Evolutionary conservation across 2,329 filamentous ascomycete species (phyloP).

Genomic region (Cladorrhinum sp.): DNA sequence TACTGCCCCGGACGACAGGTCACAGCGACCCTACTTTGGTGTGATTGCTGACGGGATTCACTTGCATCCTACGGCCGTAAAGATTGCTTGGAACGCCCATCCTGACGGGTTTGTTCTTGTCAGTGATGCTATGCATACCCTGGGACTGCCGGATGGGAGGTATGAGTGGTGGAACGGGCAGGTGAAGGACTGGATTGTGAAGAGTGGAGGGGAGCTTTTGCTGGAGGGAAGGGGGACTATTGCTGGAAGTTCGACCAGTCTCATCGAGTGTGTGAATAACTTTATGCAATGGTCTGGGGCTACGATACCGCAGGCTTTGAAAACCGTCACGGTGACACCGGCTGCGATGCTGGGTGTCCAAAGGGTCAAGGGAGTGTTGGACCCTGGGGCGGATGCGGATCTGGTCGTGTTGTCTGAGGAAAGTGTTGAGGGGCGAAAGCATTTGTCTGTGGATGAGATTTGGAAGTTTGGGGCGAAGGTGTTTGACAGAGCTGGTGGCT

Average conservation of each 20-base stretch:
- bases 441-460: conserved; percentile 66
- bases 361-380: conserved; percentile 62
- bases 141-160: conserved; percentile 76
- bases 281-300: conserved; percentile 73
- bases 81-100: conserved; percentile 84
- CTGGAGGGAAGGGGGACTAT: conserved; percentile 77
- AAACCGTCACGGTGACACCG: conserved; percentile 72
- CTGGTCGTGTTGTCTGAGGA: conserved; percentile 65
- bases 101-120: conserved; percentile 83
- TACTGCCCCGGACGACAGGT: conserved; percentile 48
- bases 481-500: conserved; percentile 15
- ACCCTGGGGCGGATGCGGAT: conserved; percentile 64
- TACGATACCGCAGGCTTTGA: conserved; percentile 64
- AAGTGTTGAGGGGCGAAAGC: conserved; percentile 37
- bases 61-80: conserved; percentile 81
- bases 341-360: conserved; percentile 71
- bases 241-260: conserved; percentile 68
- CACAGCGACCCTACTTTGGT: conserved; percentile 70
- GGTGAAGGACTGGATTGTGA: conserved; percentile 57
- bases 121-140: conserved; percentile 87
- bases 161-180: conserved; percentile 83
- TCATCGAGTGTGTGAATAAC: conserved; percentile 81
- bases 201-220: conserved; percentile 66
- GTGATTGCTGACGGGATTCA: conserved; percentile 91
- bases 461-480: conserved; percentile 72